phyloP scores from a whole-genome alignment of 2,329 filamentous ascomycete species.

The Aspergillus sp. region DNA sequence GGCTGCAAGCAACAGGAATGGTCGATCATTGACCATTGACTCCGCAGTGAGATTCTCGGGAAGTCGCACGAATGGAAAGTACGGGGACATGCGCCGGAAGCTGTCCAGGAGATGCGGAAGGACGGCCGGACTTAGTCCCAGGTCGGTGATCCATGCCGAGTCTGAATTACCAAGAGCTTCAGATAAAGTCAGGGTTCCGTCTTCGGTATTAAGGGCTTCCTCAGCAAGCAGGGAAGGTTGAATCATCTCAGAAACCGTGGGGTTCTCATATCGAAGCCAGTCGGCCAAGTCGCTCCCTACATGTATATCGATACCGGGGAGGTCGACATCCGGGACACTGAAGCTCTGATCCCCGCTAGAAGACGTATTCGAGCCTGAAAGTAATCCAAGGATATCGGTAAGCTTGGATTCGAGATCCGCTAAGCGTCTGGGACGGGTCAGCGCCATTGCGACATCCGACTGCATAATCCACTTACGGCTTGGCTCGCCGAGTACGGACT shows the following conservation, averaged over 20 bases:
- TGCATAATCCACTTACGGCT: background rate
- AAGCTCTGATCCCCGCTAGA: background rate
- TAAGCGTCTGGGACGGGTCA: background rate
- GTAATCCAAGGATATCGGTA: background rate
- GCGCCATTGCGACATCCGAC: background rate
- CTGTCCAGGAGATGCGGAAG: background rate
- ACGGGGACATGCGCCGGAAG: background rate
- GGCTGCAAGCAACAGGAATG: background rate
- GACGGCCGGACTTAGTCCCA: background rate
- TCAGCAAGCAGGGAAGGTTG: background rate
- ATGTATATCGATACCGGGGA: background rate
- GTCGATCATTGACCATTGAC: background rate
- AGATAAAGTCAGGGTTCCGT: too few relatives aligned
- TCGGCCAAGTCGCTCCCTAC: background rate
- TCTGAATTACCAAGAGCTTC: too few relatives aligned
- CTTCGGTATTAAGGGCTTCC: background rate
- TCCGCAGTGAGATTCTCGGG: background rate
- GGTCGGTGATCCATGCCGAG: background rate
- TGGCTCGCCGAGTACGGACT: background rate
- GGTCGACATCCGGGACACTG: background rate
- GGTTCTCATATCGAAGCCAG: background rate
- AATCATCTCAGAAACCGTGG: background rate
- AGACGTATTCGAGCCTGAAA: background rate
- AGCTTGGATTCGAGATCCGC: conserved; percentile 4
- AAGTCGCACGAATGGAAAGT: conserved; percentile 5